These are phyloP conservation scores for Elsinoe batatas DNA, from an alignment of 2,329 filamentous ascomycete genomes.

Conservation along the genomic window DNA sequence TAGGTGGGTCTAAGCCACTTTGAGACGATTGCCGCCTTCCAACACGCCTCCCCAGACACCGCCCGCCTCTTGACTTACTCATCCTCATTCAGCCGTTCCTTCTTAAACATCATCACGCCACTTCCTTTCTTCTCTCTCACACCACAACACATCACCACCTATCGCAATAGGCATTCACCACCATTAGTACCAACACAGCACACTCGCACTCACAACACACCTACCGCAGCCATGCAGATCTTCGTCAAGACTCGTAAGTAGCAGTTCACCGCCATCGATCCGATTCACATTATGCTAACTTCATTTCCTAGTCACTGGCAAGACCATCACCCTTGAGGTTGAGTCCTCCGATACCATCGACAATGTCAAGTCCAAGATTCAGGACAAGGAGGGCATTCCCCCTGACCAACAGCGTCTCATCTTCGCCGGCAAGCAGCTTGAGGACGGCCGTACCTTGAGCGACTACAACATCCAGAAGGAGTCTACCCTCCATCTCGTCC, in stretches of 20 bases:
- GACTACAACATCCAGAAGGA: slow-evolving; percentile 90
- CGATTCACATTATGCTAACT: slow-evolving; percentile 24
- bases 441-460: slow-evolving; percentile 80
- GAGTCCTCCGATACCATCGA: slow-evolving; percentile 79
- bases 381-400: slow-evolving; percentile 95
- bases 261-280: slow-evolving; percentile 24
- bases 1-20: slow-evolving; percentile 10
- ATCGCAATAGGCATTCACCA: not conserved
- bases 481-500: slow-evolving; percentile 55
- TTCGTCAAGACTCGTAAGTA: slow-evolving; percentile 91
- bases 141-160: slow-evolving; percentile 6
- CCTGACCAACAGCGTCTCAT: slow-evolving; percentile 94
- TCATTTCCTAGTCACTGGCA: slow-evolving; percentile 48
- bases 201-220: slow-evolving; percentile 18
- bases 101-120: slow-evolving; percentile 11
- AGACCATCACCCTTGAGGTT: slow-evolving; percentile 59
- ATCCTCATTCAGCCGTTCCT: slow-evolving; percentile 5
- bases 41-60: not conserved
- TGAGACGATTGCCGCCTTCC: slow-evolving; percentile 9
- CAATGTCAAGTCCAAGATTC: slow-evolving; percentile 94
- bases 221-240: slow-evolving; percentile 65
- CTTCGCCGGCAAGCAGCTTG: slow-evolving; percentile 92
- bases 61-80: slow-evolving; percentile 3
- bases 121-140: slow-evolving; percentile 4
- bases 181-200: slow-evolving; percentile 15